Base-by-base conservation (phyloP, 169 alveolate species). In the Babesia divergens region DNA sequence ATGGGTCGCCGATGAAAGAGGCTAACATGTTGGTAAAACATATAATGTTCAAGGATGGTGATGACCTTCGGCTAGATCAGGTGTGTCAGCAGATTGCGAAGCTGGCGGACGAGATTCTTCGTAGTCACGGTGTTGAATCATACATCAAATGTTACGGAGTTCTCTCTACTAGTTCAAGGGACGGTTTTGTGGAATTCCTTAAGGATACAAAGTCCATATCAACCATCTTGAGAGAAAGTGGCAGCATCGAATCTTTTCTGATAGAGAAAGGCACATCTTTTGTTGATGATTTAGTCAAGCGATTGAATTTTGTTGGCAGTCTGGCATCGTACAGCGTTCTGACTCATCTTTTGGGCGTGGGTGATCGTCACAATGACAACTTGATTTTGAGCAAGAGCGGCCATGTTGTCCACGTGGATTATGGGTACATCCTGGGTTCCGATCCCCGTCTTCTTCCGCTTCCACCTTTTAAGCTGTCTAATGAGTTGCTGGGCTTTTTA, bases 321-420 rank as follows among this genome's bases (percentile, higher is more conserved):
- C 94, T 99, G 68, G 99, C 99, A 1, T 99, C 98, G 14, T 96
- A 97, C 87, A 93, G 99, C 82, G 98, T 96, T 14, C 91, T 96
- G 28, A 97, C 99, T 1, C 97, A 96, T 83, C 82, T 98, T 26
- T 86, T 98, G 69, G 99, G 99, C 24, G 94, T 98, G 2, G 99
- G 99, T 9, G 99, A 98, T 85, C 87, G 99, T 24, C 99, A 98
- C 89, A 84, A 96, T 56, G 99, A 98, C 86, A 98, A 98, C 80
- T 65, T 98, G 59, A 91, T 98, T 91, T 90, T 96, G 20, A 91
- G 93, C 60, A 89, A 86, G 55, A 89, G 86, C 74, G 97, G 99
- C 3, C 92, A 94, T 42, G 86, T 98, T 81, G 93, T 96, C 77
- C 99, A 98, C 83, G 96, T 97, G n/a, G 99, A 98, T 84, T 98